phyloP scores from a whole-genome alignment of 2,329 filamentous ascomycete species.

The Colletotrichum destructivum region DNA sequence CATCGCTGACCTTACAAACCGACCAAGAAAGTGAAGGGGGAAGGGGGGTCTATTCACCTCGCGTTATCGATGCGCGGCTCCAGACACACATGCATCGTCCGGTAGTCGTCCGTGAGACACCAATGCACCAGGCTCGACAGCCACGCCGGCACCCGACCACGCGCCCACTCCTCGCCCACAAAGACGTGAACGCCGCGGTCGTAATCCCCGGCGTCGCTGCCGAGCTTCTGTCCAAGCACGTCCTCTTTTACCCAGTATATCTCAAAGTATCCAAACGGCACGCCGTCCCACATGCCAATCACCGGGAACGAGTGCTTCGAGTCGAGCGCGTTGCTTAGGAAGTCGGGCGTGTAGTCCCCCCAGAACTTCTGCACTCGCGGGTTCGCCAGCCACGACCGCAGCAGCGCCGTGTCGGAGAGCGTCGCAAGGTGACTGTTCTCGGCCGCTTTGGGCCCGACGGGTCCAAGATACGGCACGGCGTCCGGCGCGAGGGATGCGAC shows the following conservation, averaged over 20 bases:
- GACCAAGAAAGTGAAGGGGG: too few species aligned
- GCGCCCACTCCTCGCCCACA: constrained; percentile 92
- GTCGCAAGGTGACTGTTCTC: constrained; percentile 58
- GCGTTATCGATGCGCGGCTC: constrained; percentile 94
- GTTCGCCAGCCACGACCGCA: constrained; percentile 91
- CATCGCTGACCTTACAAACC: background rate
- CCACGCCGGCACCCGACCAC: constrained; percentile 88
- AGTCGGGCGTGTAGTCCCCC: constrained; percentile 77
- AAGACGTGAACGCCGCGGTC: constrained; percentile 92
- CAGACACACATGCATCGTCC: constrained; percentile 86
- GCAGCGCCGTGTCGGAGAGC: constrained; percentile 70
- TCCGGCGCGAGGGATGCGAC: constrained; percentile 80
- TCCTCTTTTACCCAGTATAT: constrained; percentile 99
- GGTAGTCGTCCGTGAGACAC: constrained; percentile 81
- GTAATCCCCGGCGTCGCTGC: constrained; percentile 79
- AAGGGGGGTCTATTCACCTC: constrained; percentile 71
- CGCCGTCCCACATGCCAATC: constrained; percentile 93
- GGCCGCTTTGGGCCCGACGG: constrained; percentile 60
- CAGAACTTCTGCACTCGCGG: constrained; percentile 89
- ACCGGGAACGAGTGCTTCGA: constrained; percentile 87
- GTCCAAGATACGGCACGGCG: constrained; percentile 76
- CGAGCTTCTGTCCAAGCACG: constrained; percentile 77
- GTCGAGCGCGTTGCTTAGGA: constrained; percentile 76
- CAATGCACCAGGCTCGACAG: constrained; percentile 89
- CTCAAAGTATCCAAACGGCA: constrained; percentile 97